These are phyloP conservation scores for Phytopythium delawarense DNA, from an alignment of 352 stramenopile species.

Conservation along the genomic window DNA sequence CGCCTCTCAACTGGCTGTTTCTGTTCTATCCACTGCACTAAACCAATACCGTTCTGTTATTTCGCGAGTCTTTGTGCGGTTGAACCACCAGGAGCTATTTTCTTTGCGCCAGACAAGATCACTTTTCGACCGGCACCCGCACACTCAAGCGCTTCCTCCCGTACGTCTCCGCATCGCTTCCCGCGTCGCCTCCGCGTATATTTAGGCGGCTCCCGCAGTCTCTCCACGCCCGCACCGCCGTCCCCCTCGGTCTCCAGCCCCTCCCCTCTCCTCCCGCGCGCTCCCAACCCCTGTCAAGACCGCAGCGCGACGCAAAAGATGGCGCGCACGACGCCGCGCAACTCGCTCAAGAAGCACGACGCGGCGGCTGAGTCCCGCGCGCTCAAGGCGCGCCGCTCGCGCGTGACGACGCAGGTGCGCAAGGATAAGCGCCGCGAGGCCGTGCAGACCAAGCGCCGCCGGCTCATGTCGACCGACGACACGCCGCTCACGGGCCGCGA, in stretches of 20 bases:
- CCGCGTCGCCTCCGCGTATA: neutral
- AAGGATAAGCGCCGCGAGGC: conserved; percentile 67
- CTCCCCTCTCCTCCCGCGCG: neutral
- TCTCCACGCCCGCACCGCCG: neutral
- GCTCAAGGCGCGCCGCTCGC: conserved; percentile 56
- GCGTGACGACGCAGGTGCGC: conserved; percentile 60
- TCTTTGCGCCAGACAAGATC: conserved; percentile 1
- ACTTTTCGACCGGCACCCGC: neutral
- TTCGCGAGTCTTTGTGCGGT: neutral
- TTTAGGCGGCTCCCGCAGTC: neutral
- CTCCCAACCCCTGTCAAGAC: neutral
- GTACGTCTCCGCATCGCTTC: neutral
- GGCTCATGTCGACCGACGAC: conserved; percentile 48
- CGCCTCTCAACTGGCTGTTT: too few species aligned
- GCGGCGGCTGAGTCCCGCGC: conserved; percentile 47
- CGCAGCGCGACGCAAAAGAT: conserved; percentile 5
- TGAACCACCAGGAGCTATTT: neutral
- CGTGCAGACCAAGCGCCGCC: conserved; percentile 70
- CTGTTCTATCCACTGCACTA: too few species aligned
- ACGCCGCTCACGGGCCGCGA: conserved; percentile 40
- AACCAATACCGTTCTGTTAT: neutral
- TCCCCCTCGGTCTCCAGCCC: neutral
- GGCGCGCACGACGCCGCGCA: conserved; percentile 40
- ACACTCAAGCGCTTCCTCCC: neutral
- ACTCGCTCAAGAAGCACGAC: conserved; percentile 81